Conservation (phyloP, 768 basidiomycete genomes). For the Clavaria fumosa region DNA sequence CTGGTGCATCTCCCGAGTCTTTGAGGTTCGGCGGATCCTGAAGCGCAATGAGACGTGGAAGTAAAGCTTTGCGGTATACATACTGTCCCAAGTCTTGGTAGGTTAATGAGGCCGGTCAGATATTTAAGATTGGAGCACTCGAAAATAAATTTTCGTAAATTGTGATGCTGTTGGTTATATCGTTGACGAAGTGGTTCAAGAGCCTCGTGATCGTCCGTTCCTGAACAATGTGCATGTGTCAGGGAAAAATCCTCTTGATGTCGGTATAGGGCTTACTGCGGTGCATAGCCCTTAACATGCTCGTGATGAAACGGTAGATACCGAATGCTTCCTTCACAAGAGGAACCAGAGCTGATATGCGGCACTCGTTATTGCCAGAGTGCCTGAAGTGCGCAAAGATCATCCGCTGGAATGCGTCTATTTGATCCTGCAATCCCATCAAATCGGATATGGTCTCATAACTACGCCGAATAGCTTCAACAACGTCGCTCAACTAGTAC, state of each 20-base stretch:
- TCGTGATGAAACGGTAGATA: conserved; percentile 96
- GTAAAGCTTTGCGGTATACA: conserved; percentile 8
- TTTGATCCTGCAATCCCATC: conserved; percentile 96
- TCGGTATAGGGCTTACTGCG: conserved; percentile 60
- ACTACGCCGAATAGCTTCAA: conserved; percentile 25
- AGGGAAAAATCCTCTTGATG: conserved; percentile 1
- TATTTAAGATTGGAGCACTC: conserved; percentile 99
- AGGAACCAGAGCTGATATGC: conserved; percentile 90
- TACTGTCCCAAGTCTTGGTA: conserved; percentile 90
- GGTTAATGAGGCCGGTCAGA: conserved; percentile 92
- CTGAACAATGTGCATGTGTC: conserved; percentile 24
- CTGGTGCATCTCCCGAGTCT: conserved; percentile 71
- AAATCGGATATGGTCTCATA: conserved; percentile 97
- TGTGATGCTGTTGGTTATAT: conserved; percentile 83
- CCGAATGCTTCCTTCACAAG: conserved; percentile 99
- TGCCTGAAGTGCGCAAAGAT: conserved; percentile 89
- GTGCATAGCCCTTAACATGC: conserved; percentile 96
- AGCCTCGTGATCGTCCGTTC: conserved; percentile 79
- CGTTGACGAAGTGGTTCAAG: conserved; percentile 80
- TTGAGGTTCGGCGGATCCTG: conserved; percentile 94
- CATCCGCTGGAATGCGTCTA: conserved; percentile 96
- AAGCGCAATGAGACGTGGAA: neutral
- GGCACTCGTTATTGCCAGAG: conserved; percentile 90
- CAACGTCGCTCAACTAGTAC: conserved; percentile 2
- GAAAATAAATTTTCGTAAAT: conserved; percentile 94